Base-by-base conservation (phyloP, 768 basidiomycete species). In the Amanita molliuscula region DNA sequence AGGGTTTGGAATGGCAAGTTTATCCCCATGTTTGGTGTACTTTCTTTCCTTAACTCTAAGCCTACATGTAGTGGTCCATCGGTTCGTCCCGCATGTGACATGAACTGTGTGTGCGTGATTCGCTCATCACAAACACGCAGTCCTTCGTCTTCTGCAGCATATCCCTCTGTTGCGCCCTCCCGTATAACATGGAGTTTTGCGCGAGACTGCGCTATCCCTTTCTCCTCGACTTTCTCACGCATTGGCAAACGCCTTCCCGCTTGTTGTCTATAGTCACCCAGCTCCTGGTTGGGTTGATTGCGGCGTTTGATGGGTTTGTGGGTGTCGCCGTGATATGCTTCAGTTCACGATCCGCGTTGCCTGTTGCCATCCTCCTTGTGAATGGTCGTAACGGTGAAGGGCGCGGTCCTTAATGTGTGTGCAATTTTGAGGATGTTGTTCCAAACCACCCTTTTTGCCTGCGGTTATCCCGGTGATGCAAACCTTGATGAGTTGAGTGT, bases 141-240 rank as follows among this genome's bases (percentile, higher is more conserved):
- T 82, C 54, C 77, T 80, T 47, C 75, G 63, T 80, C 53, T 82
- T 84, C 64, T 83, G 82, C 48, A 73, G 78, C 34, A 77, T 84
- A 50, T 82, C 82, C 15, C 78, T 79, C 53, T 75, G 76, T 35
- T 81, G 78, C 47, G 81, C 81, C 82, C 33, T 83, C 81, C 10
- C 76, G 82, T 15, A 76, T 78, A 26, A 83, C 82, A 2, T 84
- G 82, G 83, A 78, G 78, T 41, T 84, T 85, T 60, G 77, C 81
- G 0, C 72, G 83, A 2, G 83, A 84, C 64, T 72, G 72, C 52
- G 83, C 78, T 1, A 77, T 84, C 36, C 83, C 81, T 1, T 71
- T 76, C 38, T 70, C 75, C 31, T 44, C 52, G 9, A 57, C 67
- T 50, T 82, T 82, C 65, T 63, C 73, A 6, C 65, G 64, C 44